phyloP scores from a whole-genome alignment of 2,329 filamentous ascomycete genomes.

The Helotiales sp. region DNA sequence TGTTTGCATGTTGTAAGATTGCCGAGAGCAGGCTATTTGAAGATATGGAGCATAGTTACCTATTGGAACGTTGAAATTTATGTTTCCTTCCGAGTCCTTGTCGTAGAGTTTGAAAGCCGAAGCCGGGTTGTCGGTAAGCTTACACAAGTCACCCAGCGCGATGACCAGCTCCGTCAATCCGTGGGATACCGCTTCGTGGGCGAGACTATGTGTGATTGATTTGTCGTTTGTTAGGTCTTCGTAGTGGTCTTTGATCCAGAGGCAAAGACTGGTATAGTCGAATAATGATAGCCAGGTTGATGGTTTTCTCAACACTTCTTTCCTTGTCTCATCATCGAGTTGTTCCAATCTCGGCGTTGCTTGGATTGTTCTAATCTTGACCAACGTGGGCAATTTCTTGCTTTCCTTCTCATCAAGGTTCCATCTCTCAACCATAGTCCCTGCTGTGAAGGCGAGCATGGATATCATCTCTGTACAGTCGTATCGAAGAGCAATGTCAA shows the following conservation, averaged over 20 bases:
- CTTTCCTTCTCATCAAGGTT: neutral
- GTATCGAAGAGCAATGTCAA: conserved; percentile 11
- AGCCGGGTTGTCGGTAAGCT: conserved; percentile 8
- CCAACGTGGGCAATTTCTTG: neutral
- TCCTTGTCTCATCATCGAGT: neutral
- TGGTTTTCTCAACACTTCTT: neutral
- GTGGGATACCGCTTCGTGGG: conserved; percentile 12
- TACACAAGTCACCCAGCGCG: conserved; percentile 2
- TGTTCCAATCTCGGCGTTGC: neutral
- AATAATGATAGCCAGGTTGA: neutral
- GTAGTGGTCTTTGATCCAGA: neutral
- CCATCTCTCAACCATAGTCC: neutral
- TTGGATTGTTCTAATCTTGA: neutral
- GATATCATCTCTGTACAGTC: conserved; percentile 4
- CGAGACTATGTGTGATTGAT: neutral
- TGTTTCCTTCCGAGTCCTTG: neutral
- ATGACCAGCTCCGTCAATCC: conserved; percentile 15
- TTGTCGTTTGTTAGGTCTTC: neutral
- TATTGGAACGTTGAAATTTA: neutral
- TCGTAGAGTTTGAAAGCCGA: neutral
- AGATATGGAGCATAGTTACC: neutral
- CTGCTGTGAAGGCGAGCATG: neutral
- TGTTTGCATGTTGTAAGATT: neutral
- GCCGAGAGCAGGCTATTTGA: neutral
- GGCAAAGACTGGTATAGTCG: neutral